Evolutionary conservation across 805 yeast genomes (phyloP), one percentile per base, ranked within the genome.

Genomic region (Clavispora carvajalis): DNA sequence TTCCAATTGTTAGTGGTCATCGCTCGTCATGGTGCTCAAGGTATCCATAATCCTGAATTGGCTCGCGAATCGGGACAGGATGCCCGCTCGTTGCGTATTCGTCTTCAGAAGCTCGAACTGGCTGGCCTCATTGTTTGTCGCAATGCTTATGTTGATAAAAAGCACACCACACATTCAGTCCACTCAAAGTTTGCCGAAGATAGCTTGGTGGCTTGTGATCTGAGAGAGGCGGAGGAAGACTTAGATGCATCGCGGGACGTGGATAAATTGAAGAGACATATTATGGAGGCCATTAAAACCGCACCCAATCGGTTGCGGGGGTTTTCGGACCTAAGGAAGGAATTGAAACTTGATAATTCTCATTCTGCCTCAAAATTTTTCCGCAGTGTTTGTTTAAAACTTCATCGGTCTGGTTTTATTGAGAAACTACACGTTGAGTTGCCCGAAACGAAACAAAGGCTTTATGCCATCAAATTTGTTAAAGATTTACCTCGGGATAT

Each of bases 301-400:
- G 84, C 85, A 0, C 83, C 83, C 30, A 73, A 76, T 49, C 73
- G 75, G 4, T 67, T 82, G 9, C 69, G 90, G 38, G 77, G 81
- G 22, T 72, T 79, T 13, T 58, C 68, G 22, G 90, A 83, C 58
- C 63, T 84, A 48, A 77, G 77, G 48, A 63, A 74, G 24, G 87
- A 82, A 52, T 52, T 82, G 33, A 71, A 72, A 33, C 66, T 79
- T 49, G 77, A 70, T 41, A 63, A 66, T 22, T 65, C 62, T 7
- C 47, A 49, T 31, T 62, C 65, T 5, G 50, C 61, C 3, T 58
- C 74, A 11, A 73, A 72, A 41, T 68, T 77, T 18, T 79, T 76
- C 52, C 65, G 74, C 23, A 64, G 76, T 4, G 67, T 74, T 2
- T 66, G 78, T 5, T 60, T 70, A 15, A 67, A 67, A 45, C 59